Base-by-base conservation (phyloP, 192 early-diverging fungal species). In the Kappamyces sp. region DNA sequence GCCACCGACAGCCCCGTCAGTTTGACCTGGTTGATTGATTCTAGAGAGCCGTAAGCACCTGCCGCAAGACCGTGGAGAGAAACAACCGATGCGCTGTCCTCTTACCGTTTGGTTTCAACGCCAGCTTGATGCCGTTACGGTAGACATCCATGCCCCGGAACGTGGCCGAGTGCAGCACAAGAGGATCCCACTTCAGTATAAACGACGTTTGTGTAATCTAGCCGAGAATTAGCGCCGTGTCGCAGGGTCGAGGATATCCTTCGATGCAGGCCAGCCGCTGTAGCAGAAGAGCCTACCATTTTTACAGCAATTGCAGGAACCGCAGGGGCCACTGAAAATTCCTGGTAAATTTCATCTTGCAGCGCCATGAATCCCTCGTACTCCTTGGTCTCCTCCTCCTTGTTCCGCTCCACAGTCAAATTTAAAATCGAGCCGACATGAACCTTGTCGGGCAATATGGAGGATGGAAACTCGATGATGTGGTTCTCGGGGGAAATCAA, bases 401-500 rank as follows among this genome's bases (percentile, higher is more conserved):
- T 67, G 75, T 98, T 92, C 39, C 95, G 86, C 60, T 85, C 88
- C 31, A 99, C 91, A 34, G 93, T 86, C 57, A 99, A 84, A 70
- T 91, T 99, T 61, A 99, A 89, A 43, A 99, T 89, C 11, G 91
- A 95, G 31, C 96, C 96, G 14, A 92, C 86, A 11, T 84, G 74
- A 12, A 97, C 91, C 12, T 92, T 93, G 51, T 87, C 75, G 69
- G 96, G 96, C 47, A 99, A 77, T 29, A 99, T 88, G 6, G 94
- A 76, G 4, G 96, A 88, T 1, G 96, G 96, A 63, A 99, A 98
- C 72, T 99, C 96, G 57, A 99, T 93, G 15, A 96, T 79, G 74
- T 99, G 96, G 78, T 99, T 91, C 69, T 96, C 90, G 63, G 92
- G 93, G 31, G 96, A 97, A 45, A 99, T 74, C 41, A 99, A 78